These are phyloP conservation scores for Xylariaceae sp. DNA, from an alignment of 2,329 filamentous ascomycete species.

Conservation along the genomic window DNA sequence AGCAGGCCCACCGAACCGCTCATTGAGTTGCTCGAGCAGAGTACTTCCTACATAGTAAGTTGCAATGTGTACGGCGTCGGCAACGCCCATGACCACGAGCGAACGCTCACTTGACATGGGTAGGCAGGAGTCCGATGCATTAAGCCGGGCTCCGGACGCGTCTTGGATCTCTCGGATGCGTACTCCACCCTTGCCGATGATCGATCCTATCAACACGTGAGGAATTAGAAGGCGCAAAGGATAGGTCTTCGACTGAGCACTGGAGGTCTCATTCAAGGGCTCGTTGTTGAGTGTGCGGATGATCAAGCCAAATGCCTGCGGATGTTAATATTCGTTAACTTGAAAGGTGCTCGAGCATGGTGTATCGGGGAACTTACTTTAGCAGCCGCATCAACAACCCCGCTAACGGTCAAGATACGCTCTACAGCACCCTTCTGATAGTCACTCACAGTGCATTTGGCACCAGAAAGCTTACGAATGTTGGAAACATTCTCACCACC, in stretches of 20 bases:
- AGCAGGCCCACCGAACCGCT: conserved; percentile 91
- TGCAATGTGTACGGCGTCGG: conserved; percentile 96
- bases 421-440: conserved; percentile 96
- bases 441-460: conserved; percentile 98
- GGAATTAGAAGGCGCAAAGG: conserved; percentile 92
- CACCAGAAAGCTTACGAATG: conserved; percentile 90
- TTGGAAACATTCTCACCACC: conserved; percentile 98
- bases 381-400: conserved; percentile 91
- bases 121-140: conserved; percentile 92
- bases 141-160: conserved; percentile 90
- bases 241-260: conserved; percentile 93
- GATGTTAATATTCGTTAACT: conserved; percentile 13
- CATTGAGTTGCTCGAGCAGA: conserved; percentile 94
- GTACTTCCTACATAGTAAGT: conserved; percentile 99
- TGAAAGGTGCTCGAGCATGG: conserved; percentile 6
- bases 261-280: conserved; percentile 82
- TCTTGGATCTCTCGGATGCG: conserved; percentile 98
- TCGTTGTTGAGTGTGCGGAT: conserved; percentile 98
- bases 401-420: conserved; percentile 95
- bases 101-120: conserved; percentile 95
- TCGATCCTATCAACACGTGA: conserved; percentile 95
- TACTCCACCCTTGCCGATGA: conserved; percentile 95
- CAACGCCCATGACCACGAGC: conserved; percentile 95
- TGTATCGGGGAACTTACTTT: conserved; percentile 61
- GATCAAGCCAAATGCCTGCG: conserved; percentile 90